These are phyloP conservation scores for Pseudevernia furfuracea DNA, from an alignment of 495 filamentous ascomycete species.

Conservation along the genomic window DNA sequence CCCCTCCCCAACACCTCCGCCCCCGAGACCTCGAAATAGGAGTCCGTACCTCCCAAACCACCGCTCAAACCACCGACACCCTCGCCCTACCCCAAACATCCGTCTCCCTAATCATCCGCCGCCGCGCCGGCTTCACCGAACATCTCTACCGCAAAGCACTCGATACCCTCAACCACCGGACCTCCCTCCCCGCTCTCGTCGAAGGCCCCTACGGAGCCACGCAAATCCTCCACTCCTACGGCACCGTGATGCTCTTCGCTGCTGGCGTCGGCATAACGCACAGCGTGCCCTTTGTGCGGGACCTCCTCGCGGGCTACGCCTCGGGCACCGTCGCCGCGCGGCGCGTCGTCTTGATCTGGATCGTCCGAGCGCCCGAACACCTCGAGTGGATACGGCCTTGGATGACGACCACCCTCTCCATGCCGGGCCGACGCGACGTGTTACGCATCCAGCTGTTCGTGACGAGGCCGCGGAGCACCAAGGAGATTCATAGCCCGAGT, in stretches of 20 bases:
- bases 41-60: slow-evolving; percentile 20
- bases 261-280: slow-evolving; percentile 93
- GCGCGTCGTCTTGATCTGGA: slow-evolving; percentile 77
- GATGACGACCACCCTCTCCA: slow-evolving; percentile 79
- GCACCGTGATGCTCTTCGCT: slow-evolving; percentile 81
- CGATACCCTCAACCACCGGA: slow-evolving; percentile 30
- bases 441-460: slow-evolving; percentile 82
- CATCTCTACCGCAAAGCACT: slow-evolving; percentile 51
- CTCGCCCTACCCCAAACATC: slow-evolving; percentile 40
- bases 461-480: slow-evolving; percentile 66
- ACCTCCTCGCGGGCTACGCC: slow-evolving; percentile 65
- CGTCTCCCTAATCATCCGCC: slow-evolving; percentile 73
- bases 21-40: slow-evolving; percentile 38
- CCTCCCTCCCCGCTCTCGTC: slow-evolving; percentile 53
- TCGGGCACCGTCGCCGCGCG: slow-evolving; percentile 71
- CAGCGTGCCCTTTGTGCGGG: slow-evolving; percentile 79
- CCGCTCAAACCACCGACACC: slow-evolving; percentile 12
- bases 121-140: slow-evolving; percentile 81
- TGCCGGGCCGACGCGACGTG: slow-evolving; percentile 69
- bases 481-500: slow-evolving; percentile 62
- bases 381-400: slow-evolving; percentile 89
- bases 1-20: slow-evolving; percentile 59
- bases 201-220: slow-evolving; percentile 86
- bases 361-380: slow-evolving; percentile 77
- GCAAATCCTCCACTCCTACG: slow-evolving; percentile 80